Evolutionary conservation across 345 rosid species (phyloP).

Genomic region (Noccaea caerulescens): DNA sequence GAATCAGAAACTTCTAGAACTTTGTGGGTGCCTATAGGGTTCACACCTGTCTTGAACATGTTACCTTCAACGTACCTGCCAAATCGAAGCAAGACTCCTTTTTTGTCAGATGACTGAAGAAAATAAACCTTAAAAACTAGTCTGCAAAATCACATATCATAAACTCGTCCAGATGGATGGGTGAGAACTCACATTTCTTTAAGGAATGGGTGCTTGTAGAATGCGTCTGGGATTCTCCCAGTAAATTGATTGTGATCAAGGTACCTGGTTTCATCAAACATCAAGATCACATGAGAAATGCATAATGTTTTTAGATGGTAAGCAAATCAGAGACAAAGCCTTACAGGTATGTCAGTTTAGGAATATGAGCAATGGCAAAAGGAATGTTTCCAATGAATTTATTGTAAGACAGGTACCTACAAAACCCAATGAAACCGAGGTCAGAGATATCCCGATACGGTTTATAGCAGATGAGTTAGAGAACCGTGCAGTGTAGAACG

Average conservation of each 20-base stretch:
- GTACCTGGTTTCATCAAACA: conserved; percentile 58
- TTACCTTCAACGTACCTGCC: conserved; percentile 88
- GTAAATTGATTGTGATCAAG: conserved; percentile 94
- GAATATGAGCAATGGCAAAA: conserved; percentile 69
- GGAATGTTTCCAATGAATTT: conserved; percentile 86
- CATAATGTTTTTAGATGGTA: neutral
- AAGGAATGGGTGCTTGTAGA: conserved; percentile 80
- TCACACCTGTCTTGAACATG: conserved; percentile 77
- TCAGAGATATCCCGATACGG: neutral
- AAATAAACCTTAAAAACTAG: conserved; percentile 15
- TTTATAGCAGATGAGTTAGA: neutral
- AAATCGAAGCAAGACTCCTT: neutral
- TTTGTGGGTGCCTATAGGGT: conserved; percentile 82
- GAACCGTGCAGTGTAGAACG: conserved; percentile 16
- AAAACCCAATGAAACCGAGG: conserved; percentile 24
- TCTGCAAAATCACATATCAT: conserved; percentile 1
- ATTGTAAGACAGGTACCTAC: conserved; percentile 84
- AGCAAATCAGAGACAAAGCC: conserved; percentile 34
- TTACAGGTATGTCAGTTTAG: conserved; percentile 82
- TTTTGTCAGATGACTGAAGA: conserved; percentile 9
- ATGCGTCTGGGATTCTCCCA: conserved; percentile 81
- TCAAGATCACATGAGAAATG: conserved; percentile 18
- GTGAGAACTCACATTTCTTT: conserved; percentile 82
- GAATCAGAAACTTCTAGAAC: conserved; percentile 86
- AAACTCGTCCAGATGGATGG: neutral